These are phyloP conservation scores for Colletotrichum sp. DNA, from an alignment of 2,329 filamentous ascomycete species.

Conservation along the genomic window DNA sequence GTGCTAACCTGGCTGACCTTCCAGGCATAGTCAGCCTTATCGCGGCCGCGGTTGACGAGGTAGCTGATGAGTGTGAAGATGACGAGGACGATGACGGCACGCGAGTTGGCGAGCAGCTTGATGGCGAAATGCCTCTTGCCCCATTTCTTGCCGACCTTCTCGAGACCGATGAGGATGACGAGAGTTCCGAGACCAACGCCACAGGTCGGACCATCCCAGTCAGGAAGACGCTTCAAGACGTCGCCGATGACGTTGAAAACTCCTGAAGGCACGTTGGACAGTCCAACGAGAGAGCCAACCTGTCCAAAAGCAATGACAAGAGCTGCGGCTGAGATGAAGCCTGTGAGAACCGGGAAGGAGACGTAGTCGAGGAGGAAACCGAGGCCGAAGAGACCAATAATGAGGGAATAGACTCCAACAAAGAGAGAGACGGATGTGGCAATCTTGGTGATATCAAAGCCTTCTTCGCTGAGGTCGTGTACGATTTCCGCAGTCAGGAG, in stretches of 20 bases:
- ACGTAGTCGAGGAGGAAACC: conserved; percentile 73
- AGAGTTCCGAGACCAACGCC: conserved; percentile 68
- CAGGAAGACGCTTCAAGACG: conserved; percentile 30
- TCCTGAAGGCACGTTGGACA: conserved; percentile 30
- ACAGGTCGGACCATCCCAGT: conserved; percentile 63
- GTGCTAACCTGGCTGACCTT: conserved; percentile 62
- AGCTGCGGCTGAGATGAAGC: conserved; percentile 71
- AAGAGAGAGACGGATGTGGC: conserved; percentile 67
- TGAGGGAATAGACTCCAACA: conserved; percentile 65
- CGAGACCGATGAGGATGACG: conserved; percentile 58
- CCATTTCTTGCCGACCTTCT: conserved; percentile 65
- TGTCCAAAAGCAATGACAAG: conserved; percentile 70
- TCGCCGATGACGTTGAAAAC: conserved; percentile 15
- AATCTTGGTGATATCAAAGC: conserved; percentile 46
- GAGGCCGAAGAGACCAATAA: conserved; percentile 65
- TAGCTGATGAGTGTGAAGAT: conserved; percentile 70
- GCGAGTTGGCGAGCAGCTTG: conserved; percentile 64
- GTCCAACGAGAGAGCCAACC: conserved; percentile 64
- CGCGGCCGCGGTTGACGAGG: conserved; percentile 60
- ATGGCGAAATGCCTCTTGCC: conserved; percentile 63
- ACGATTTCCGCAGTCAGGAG: conserved; percentile 68
- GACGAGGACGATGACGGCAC: conserved; percentile 65
- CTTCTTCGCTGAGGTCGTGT: conserved; percentile 49
- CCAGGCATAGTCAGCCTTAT: conserved; percentile 56
- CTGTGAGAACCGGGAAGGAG: conserved; percentile 66